Evolutionary conservation across 495 filamentous ascomycete genomes (phyloP), one percentile per base, ranked within the genome.

Genomic region (Talaromyces trachyspermus): DNA sequence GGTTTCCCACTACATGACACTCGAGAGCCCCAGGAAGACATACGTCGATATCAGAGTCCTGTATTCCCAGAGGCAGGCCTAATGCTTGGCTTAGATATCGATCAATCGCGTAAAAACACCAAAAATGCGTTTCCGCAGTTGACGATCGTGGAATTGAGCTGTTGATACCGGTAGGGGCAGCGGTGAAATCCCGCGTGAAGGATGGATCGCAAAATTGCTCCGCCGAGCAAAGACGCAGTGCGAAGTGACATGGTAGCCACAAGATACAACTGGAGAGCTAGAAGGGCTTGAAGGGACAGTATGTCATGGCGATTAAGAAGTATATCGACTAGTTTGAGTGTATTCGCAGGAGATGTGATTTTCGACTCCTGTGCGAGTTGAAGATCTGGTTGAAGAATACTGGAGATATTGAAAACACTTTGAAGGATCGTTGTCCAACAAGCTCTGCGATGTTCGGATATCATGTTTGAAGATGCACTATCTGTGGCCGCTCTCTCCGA

Each of bases 81-180:
- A 76, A 57, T 0, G 68, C 64, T 42, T 74, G 68, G 20, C 70
- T 73, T 18, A 75, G 49, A 44, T 70, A 75, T 7, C 72, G 58
- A 49, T 75, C 72, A 33, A 75, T 64, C 12, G 64, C 63, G 52
- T 76, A 76, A 0, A 68, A 69, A 43, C 64, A 72, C 72, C 72
- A 76, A 53, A 76, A 76, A 76, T 63, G 2, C 71, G 57, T 43
- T 70, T 70, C 10, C 67, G 60, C 40, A 70, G 45, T 19, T 68
- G 63, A 12, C 67, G 55, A 36, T 70, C 65, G 53, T 68, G 65
- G 62, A 62, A 7, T 61, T 64, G 35, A 70, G 60, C 37, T 68
- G 58, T n/a, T 54, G 54, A 50, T 67, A 70, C 1, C 67, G 63
- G 46, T 63, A 70, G 5, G 67, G 67, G 50, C 67, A 70, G 17